Base-by-base conservation (phyloP, 495 filamentous ascomycete genomes). In the Hyaloscypha hepaticicola region DNA sequence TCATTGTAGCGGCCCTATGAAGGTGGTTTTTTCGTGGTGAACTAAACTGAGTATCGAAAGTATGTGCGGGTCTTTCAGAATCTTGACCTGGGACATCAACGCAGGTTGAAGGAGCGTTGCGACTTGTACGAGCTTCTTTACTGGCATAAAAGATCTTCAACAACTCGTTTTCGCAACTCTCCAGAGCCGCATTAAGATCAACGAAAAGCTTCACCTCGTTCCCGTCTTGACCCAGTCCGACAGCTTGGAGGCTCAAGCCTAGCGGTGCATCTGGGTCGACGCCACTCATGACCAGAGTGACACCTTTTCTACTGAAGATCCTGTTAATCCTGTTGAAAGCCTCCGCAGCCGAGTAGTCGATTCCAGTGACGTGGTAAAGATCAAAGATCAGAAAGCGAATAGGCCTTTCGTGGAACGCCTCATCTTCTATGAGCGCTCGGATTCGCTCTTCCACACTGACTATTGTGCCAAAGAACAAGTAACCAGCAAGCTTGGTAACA, bases 401-500 rank as follows among this genome's bases (percentile, higher is more conserved):
- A 0, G 93, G 94, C 27, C 85, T 86, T 53, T 79, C 72, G 38
- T 77, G 78, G 74, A 96, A 97, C 1, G 86, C 83, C 55, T 96
- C 87, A 24, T 95, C 91, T 48, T 91, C 85, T 31, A 98, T 88
- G 56, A 97, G 77, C 1, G 80, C 84, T 24, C 92, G 84, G 71
- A 97, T 91, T 59, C 88, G 88, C 60, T 90, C 89, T 75, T 99
- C 95, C 3, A 99, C 93, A 33, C 88, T 89, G 29, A 97, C 92
- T 59, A 99, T 97, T 0, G 93, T 97, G 6, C 95, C 95, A 69
- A 99, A 99, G 78, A 98, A 99, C 8, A 98, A 83, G 67, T 92
- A 97, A 1, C 95, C 93, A 14, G 89, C 87, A 27, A 98, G 83
- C 75, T 97, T 98, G 65, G 93, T 90, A 60, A 98, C 85, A 45